Percentiles rank a stretch among this genome's conserved stretches.
These are phyloP conservation scores for Hemileia vastatrix DNA, from an alignment of 1,284 basidiomycete genomes.

Conservation along the genomic window DNA sequence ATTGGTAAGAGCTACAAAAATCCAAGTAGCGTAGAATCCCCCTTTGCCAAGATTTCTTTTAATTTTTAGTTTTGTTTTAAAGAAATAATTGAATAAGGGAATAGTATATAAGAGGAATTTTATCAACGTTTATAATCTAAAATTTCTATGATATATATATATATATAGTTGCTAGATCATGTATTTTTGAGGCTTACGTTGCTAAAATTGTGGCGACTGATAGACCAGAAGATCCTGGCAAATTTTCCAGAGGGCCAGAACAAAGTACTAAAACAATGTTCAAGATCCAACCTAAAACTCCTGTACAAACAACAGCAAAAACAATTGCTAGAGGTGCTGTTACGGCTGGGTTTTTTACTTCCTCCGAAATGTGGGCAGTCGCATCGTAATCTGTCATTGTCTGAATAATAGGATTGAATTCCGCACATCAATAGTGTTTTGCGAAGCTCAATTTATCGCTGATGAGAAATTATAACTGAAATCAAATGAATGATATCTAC, in stretches of 20 bases:
- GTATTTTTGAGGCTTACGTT: not conserved
- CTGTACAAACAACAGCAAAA: conserved; percentile 69
- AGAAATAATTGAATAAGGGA: too few relatives aligned
- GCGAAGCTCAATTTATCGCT: not conserved
- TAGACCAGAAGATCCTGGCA: conserved; percentile 18
- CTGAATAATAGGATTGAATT: not conserved
- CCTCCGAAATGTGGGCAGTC: conserved; percentile 79
- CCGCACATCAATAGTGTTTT: conserved; percentile 1
- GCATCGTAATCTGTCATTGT: conserved; percentile 47
- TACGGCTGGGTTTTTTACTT: conserved; percentile 76
- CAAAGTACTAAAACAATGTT: conserved; percentile 69
- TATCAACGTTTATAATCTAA: too few relatives aligned
- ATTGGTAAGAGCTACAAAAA: conserved; percentile 29
- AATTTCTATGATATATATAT: too few relatives aligned
- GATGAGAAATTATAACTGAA: not conserved
- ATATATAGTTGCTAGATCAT: not conserved
- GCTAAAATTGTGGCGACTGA: conserved; percentile 18
- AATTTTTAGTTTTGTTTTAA: too few relatives aligned
- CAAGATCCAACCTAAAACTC: conserved; percentile 68
- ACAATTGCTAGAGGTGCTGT: conserved; percentile 67
- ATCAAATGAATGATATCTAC: conserved; percentile 14
- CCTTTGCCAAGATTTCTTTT: conserved; percentile 17
- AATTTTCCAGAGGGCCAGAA: conserved; percentile 47
- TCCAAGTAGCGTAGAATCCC: conserved; percentile 16
- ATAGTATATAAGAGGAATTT: too few relatives aligned